These are phyloP conservation scores for Rostrohypoxylon terebratum DNA, from an alignment of 495 filamentous ascomycete species.

Conservation along the genomic window DNA sequence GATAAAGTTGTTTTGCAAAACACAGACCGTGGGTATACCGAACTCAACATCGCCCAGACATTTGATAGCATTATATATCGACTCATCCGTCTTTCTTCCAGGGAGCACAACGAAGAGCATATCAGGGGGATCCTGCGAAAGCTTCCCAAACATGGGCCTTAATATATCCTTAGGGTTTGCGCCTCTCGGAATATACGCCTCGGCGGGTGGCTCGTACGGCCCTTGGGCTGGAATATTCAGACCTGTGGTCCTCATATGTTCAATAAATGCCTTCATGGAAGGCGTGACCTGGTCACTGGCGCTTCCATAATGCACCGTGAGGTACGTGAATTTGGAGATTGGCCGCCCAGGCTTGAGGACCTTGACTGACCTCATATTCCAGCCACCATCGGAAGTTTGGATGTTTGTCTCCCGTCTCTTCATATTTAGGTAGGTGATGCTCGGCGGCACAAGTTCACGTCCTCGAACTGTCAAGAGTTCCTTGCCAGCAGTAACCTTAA, in stretches of 20 bases:
- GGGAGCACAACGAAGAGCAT: slow-evolving; percentile 76
- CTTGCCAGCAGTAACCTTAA: slow-evolving; percentile 66
- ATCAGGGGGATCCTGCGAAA: slow-evolving; percentile 46
- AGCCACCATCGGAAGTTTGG: slow-evolving; percentile 46
- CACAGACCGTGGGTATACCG: slow-evolving; percentile 75
- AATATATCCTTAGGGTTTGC: slow-evolving; percentile 11
- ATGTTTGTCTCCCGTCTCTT: slow-evolving; percentile 20
- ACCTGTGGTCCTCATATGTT: slow-evolving; percentile 53
- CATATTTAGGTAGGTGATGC: slow-evolving; percentile 61
- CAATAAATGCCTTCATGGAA: slow-evolving; percentile 52
- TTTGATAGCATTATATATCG: slow-evolving; percentile 76
- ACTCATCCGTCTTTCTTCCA: slow-evolving; percentile 55
- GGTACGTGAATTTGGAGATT: slow-evolving; percentile 54
- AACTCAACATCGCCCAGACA: slow-evolving; percentile 69
- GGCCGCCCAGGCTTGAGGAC: slow-evolving; percentile 46
- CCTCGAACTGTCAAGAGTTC: slow-evolving; percentile 73
- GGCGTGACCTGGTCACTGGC: neutral
- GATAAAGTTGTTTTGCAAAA: slow-evolving; percentile 64
- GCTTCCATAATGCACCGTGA: slow-evolving; percentile 33
- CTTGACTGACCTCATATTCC: slow-evolving; percentile 54
- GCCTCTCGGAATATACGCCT: neutral
- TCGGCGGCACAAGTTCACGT: slow-evolving; percentile 69
- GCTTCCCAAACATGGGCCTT: slow-evolving; percentile 33
- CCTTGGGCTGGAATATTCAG: slow-evolving; percentile 42
- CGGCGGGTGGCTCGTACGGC: neutral